Conservation (phyloP, 2,329 filamentous ascomycete genomes). For the Trichoderma asperellum region DNA sequence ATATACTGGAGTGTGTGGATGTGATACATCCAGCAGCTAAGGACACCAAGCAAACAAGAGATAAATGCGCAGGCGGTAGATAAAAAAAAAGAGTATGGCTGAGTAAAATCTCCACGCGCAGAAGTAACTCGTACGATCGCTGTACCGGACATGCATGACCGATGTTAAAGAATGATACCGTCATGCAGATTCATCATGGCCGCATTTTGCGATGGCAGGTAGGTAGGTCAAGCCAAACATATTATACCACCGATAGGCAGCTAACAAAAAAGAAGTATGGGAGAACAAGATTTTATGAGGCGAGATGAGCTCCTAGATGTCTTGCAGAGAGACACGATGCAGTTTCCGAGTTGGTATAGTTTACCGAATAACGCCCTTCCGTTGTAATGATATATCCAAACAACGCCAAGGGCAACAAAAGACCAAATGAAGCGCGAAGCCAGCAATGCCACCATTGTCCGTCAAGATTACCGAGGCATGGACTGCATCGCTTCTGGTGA, state of each 20-base stretch:
- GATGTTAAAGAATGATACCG: constrained; percentile 56
- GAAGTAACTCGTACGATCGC: constrained; percentile 52
- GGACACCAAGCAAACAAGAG: constrained; percentile 30
- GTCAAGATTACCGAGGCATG: constrained; percentile 24
- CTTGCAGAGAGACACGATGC: constrained; percentile 34
- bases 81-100: constrained; percentile 28
- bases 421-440: constrained; percentile 21
- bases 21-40: constrained; percentile 36
- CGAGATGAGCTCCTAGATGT: constrained; percentile 22
- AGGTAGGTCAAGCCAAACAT: constrained; percentile 26
- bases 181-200: constrained; percentile 62
- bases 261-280: constrained; percentile 29
- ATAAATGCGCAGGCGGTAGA: constrained; percentile 26
- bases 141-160: constrained; percentile 66
- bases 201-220: constrained; percentile 24
- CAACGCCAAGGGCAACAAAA: constrained; percentile 21
- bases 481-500: constrained; percentile 61
- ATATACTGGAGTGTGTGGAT: constrained; percentile 17
- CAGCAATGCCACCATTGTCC: constrained; percentile 1
- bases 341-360: constrained; percentile 41
- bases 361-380: constrained; percentile 41
- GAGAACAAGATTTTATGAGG: background rate
- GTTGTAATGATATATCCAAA: constrained; percentile 24
- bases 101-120: constrained; percentile 31
- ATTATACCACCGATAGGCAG: constrained; percentile 26